Conservation (phyloP, 2,329 filamentous ascomycete species). For the Monosporascus sp. region DNA sequence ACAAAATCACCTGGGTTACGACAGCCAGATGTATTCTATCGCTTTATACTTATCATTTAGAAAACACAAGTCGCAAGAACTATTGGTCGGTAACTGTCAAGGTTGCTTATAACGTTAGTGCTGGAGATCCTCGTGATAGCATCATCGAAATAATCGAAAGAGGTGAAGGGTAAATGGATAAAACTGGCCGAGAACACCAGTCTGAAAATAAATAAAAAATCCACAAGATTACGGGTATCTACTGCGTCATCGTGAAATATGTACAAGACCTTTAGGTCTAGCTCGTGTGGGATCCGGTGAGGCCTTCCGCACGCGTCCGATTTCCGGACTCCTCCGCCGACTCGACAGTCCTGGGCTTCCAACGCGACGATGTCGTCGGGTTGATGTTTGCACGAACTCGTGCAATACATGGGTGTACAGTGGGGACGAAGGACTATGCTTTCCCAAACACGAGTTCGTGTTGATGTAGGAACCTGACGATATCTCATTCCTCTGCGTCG, state of each 20-base stretch:
- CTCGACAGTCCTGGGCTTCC: conserved; percentile 28
- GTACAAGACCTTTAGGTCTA: conserved; percentile 35
- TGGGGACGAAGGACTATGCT: conserved; percentile 29
- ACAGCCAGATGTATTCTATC: no score
- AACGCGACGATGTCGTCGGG: conserved; percentile 27
- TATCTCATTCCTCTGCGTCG: conserved; percentile 36
- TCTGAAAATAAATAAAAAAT: conserved; percentile 5
- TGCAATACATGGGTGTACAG: conserved; percentile 7
- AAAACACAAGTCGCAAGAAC: no score
- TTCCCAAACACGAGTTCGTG: conserved; percentile 18
- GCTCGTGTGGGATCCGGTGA: conserved; percentile 34
- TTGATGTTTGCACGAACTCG: conserved; percentile 16
- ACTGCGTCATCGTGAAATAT: conserved; percentile 27
- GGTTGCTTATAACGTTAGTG: no score
- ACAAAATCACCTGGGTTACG: no score
- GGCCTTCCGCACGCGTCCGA: conserved; percentile 45
- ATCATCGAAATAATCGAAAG: not conserved
- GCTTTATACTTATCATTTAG: no score
- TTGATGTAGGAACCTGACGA: conserved; percentile 20
- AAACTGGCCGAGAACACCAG: not conserved
- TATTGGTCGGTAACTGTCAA: no score
- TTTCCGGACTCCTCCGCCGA: conserved; percentile 41
- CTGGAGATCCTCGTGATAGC: not conserved
- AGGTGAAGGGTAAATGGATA: not conserved
- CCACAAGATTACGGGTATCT: conserved; percentile 17